A percentile compares a stretch with the other conserved stretches of the same genome.
phyloP scores from a whole-genome alignment of 106 monocot species.

The Acorus gramineus region DNA sequence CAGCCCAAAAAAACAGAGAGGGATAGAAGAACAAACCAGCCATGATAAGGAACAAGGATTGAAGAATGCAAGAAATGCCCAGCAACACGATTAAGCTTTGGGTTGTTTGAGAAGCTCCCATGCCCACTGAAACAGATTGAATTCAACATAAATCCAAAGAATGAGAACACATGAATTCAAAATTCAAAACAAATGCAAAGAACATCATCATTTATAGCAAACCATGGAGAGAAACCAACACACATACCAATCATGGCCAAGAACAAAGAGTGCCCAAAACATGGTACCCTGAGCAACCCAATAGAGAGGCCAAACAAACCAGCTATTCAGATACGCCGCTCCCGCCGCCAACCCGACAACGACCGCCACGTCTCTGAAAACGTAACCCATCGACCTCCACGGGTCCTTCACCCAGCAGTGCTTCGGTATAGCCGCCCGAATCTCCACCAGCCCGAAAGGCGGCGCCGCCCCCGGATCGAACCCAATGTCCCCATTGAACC shows the following conservation, averaged over 20 bases:
- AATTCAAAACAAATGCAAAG: not conserved
- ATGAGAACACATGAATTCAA: not conserved
- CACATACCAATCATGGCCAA: constrained; percentile 20
- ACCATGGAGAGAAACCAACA: not conserved
- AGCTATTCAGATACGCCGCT: constrained; percentile 2
- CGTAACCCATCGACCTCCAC: constrained; percentile 14
- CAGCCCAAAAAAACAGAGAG: not conserved
- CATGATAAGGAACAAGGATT: constrained; percentile 29
- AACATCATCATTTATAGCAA: constrained; percentile 1
- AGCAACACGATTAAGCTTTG: constrained; percentile 16
- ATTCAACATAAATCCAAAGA: not conserved
- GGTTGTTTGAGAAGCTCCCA: constrained; percentile 30
- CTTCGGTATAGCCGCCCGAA: constrained; percentile 15
- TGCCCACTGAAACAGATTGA: constrained; percentile 17
- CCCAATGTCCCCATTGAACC: not conserved
- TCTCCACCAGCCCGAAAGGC: constrained; percentile 13
- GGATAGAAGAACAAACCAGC: constrained; percentile 14
- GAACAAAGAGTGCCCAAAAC: constrained; percentile 21
- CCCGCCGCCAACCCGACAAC: not conserved
- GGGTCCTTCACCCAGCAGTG: constrained; percentile 19
- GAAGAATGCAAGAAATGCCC: constrained; percentile 29
- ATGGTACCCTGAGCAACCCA: constrained; percentile 18
- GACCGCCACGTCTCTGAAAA: constrained; percentile 2
- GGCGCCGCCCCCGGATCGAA: constrained; percentile 7
- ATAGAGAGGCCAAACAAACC: constrained; percentile 14